Evolutionary conservation across 78 protist genomes (phyloP).

Genomic region (Tieghemostelium lacteum): DNA sequence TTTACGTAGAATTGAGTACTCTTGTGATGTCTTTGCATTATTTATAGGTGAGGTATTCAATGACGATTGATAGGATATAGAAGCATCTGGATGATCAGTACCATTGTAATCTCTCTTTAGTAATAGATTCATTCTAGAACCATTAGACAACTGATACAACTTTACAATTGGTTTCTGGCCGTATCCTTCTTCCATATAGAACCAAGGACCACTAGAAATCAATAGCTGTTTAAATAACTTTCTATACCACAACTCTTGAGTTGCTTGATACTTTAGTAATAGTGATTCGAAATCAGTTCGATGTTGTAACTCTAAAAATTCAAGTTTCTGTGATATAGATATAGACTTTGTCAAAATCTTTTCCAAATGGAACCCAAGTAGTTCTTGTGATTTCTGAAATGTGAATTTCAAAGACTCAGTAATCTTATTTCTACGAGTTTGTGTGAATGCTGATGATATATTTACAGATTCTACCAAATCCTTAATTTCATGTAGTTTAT

Average conservation of each 20-base stretch:
- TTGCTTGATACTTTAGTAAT: neutral
- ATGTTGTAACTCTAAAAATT: slow-evolving; percentile 43
- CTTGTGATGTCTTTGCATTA: neutral
- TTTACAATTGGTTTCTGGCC: slow-evolving; percentile 14
- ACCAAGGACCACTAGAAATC: slow-evolving; percentile 19
- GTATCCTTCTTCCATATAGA: neutral
- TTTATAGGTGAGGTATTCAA: slow-evolving; percentile 18
- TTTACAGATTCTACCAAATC: slow-evolving; percentile 48
- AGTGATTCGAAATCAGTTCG: neutral
- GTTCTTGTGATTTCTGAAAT: neutral
- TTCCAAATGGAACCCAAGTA: neutral
- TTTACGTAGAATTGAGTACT: neutral
- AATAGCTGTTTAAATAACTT: neutral
- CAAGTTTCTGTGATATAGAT: slow-evolving; percentile 37
- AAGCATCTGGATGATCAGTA: slow-evolving; percentile 66
- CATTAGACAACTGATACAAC: slow-evolving; percentile 25
- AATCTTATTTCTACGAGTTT: slow-evolving; percentile 50
- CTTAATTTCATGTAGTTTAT: slow-evolving; percentile 52
- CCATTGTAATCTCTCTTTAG: slow-evolving; percentile 53
- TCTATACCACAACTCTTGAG: neutral
- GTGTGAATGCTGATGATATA: slow-evolving; percentile 25
- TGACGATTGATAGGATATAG: too few relatives aligned
- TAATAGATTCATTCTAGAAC: slow-evolving; percentile 2
- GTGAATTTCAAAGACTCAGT: slow-evolving; percentile 8
- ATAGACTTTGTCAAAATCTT: slow-evolving; percentile 35